Base-by-base conservation (phyloP, 306 rosid genomes). In the Prunus mira region DNA sequence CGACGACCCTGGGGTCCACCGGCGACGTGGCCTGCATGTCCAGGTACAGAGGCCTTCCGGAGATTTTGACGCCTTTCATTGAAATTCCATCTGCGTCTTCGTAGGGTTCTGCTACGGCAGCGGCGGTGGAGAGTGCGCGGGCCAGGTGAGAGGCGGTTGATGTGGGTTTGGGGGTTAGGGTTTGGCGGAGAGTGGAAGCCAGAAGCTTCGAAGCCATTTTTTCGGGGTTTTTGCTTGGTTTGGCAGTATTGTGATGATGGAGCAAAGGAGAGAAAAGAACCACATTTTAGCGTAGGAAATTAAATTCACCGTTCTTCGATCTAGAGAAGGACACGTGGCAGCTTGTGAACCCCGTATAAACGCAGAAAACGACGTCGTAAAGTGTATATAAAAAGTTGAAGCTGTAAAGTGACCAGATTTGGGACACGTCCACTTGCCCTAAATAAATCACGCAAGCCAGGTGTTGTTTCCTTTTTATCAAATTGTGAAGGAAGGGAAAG, bases 1-100 rank as follows among this genome's bases (percentile, higher is more conserved):
- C 96, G n/a, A 95, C 88, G 45, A 95, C 97, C 14, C 98, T 87
- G 19, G 98, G 97, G 76, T 95, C 98, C 47, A 90, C 91, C 0
- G 96, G 97, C 0, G 98, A 86, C 0, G 98, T 93, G 6, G 95
- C 96, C 81, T 95, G 98, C 84, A 95, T 79, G 55, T 92, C 98
- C 11, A 95, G 88, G 84, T 92, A 95, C 2, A 95, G 92, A 1
- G 98, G 96, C 32, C 97, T 82, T 8, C 96, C 92, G 2, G 95
- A 80, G 77, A 95, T 89, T 82, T 73, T 84, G 52, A 95, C 95
- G 0, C 97, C 98, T 67, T 92, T 95, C 89, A 95, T 90, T 12
- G 85, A 78, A 32, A 87, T 77, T 65, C 87, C 98, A 3, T 73
- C n/a, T 0, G 88, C 9, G 46, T 76, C 91, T n/a, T 84, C 93